phyloP scores from a whole-genome alignment of 768 basidiomycete species.

The Lactarius akahatsu region DNA sequence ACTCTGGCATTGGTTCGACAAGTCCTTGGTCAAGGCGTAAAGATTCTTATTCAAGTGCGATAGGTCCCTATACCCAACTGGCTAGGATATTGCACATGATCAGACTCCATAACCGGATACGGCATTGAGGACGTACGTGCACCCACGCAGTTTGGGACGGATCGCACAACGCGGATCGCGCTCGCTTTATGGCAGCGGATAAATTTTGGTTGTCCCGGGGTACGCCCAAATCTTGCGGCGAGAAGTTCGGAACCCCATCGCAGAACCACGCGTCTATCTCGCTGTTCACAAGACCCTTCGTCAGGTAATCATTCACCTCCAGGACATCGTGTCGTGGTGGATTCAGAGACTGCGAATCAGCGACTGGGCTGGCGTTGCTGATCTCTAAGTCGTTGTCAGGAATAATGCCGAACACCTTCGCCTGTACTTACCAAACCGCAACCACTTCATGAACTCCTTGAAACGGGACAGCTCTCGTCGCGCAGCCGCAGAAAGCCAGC shows the following conservation, averaged over 20 bases:
- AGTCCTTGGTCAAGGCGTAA: constrained; percentile 59
- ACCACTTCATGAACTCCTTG: constrained; percentile 76
- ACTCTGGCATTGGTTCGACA: constrained; percentile 58
- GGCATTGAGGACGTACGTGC: constrained; percentile 44
- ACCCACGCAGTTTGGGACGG: constrained; percentile 50
- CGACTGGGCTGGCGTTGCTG: constrained; percentile 49
- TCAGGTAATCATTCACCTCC: constrained; percentile 79
- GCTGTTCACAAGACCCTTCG: constrained; percentile 65
- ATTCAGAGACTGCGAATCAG: constrained; percentile 46
- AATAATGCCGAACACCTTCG: background rate
- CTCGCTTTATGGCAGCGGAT: constrained; percentile 46
- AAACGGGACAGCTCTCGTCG: constrained; percentile 70
- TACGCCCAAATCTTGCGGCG: constrained; percentile 49
- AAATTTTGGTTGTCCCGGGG: constrained; percentile 40
- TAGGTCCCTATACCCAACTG: constrained; percentile 48
- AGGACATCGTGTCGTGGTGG: constrained; percentile 67
- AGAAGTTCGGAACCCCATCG: constrained; percentile 57
- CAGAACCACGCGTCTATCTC: constrained; percentile 79
- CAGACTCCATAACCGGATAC: constrained; percentile 16
- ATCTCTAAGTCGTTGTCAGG: constrained; percentile 41
- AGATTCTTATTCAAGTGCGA: constrained; percentile 66
- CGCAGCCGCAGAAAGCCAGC: constrained; percentile 66
- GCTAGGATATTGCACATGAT: constrained; percentile 37
- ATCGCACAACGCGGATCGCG: constrained; percentile 49
- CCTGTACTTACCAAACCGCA: constrained; percentile 62